These are phyloP conservation scores for Wickerhamomyces ciferrii DNA, from an alignment of 805 yeast species.

Conservation along the genomic window DNA sequence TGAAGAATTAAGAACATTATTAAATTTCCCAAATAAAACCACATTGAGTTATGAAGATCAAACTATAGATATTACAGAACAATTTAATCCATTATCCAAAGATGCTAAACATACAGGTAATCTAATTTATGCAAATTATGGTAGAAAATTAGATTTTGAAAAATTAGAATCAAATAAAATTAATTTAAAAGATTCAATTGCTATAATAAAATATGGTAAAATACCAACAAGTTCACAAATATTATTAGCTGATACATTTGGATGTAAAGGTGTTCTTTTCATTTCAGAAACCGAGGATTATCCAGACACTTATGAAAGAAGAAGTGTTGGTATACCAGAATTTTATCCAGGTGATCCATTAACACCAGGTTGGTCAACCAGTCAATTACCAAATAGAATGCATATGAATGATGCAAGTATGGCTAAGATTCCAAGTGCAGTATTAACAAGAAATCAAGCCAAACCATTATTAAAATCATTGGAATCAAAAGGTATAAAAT, in stretches of 20 bases:
- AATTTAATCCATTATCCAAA: constrained; percentile 67
- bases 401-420: constrained; percentile 41
- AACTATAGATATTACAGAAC: constrained; percentile 26
- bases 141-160: constrained; percentile 49
- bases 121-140: constrained; percentile 63
- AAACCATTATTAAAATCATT: constrained; percentile 27
- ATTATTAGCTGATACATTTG: constrained; percentile 45
- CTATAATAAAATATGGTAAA: constrained; percentile 55
- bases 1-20: constrained; percentile 44
- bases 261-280: constrained; percentile 65
- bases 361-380: constrained; percentile 70
- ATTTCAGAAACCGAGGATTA: constrained; percentile 36
- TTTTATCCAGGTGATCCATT: constrained; percentile 72
- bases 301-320: constrained; percentile 26
- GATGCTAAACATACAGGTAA: constrained; percentile 50
- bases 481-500: constrained; percentile 8
- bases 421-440: constrained; percentile 71
- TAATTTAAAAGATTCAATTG: constrained; percentile 41
- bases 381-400: constrained; percentile 32
- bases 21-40: constrained; percentile 58
- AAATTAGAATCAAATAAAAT: constrained; percentile 31
- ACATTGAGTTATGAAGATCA: constrained; percentile 19
- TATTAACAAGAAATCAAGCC: constrained; percentile 74
- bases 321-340: constrained; percentile 53
- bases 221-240: constrained; percentile 48